Percentiles rank a stretch among this genome's conserved stretches.
Conservation (phyloP, 805 yeast species). For the Starmera pachycereana region DNA sequence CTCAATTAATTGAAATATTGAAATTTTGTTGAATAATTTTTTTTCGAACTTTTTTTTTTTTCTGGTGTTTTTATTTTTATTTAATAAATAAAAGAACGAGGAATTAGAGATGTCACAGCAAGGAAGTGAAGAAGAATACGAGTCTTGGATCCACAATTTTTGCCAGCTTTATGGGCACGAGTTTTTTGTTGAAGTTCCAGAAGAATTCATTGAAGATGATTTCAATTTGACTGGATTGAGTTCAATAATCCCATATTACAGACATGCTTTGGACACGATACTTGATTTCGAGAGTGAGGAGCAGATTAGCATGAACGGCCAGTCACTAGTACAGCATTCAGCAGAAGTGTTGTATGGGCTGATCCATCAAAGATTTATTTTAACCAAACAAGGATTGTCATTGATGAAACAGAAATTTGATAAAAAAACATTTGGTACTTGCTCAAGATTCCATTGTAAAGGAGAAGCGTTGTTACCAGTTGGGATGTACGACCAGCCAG, state of each 20-base stretch:
- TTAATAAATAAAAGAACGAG: not conserved
- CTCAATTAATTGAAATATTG: no score
- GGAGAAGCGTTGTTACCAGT: constrained; percentile 86
- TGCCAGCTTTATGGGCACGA: constrained; percentile 56
- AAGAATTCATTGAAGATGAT: constrained; percentile 92
- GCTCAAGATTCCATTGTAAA: constrained; percentile 85
- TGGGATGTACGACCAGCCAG: constrained; percentile 85
- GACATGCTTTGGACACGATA: constrained; percentile 86
- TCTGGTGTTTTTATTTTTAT: not conserved
- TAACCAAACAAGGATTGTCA: constrained; percentile 82
- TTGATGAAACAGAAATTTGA: constrained; percentile 93
- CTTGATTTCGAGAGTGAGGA: constrained; percentile 60
- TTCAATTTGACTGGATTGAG: constrained; percentile 88
- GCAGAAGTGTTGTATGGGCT: constrained; percentile 91
- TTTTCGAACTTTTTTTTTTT: not conserved
- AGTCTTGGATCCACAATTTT: constrained; percentile 46
- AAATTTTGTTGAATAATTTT: not conserved
- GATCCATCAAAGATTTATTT: constrained; percentile 85
- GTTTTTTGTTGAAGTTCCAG: constrained; percentile 84
- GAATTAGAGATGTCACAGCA: not conserved
- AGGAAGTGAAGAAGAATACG: constrained; percentile 29
- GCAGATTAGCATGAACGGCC: constrained; percentile 50
- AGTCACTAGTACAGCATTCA: constrained; percentile 73
- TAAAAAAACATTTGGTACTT: constrained; percentile 77
- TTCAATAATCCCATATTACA: constrained; percentile 77